Base-by-base conservation (phyloP, 164 flowering plant genomes). In the Macadamia integrifolia region DNA sequence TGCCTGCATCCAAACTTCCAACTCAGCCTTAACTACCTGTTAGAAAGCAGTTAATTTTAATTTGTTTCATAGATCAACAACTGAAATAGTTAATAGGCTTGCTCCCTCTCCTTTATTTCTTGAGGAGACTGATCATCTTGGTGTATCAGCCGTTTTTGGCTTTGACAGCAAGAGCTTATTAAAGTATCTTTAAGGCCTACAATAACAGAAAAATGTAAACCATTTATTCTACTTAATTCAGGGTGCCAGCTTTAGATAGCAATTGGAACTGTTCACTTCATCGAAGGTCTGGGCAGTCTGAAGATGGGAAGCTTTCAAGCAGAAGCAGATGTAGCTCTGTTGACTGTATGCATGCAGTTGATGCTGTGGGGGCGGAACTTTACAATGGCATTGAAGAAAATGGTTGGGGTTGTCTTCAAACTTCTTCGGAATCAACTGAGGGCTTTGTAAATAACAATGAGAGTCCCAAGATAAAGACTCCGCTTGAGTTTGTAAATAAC, bases 401-500 rank as follows among this genome's bases (percentile, higher is more conserved):
- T 74, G 76, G 77, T 53, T 70, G 77, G 73, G 72, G 76, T 32
- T 67, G 79, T 71, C 68, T 65, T 62, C 78, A 0, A 58, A 59
- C 66, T 66, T 76, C 78, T 40, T 32, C 65, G 46, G 80, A 74
- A 61, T 75, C 73, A 59, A 61, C 68, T 6, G 78, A 68, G 78
- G 84, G 78, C 79, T 59, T 60, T 86, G 92, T 83, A 84, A 74
- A 83, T 82, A 81, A 60, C 31, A 64, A 58, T 69, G 78, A 67
- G 63, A 70, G 75, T 74, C 79, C 75, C 48, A 62, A 66, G 61
- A 31, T 68, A 72, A 75, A 67, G 48, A 76, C 75, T 71, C 78
- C 35, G 78, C 75, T 72, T 57, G 77, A 72, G 74, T 63, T 28
- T 85, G 88, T 86, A 86, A 77, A 86, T 83, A 84, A 77, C 74